Evolutionary conservation across 768 basidiomycete species (phyloP).

Genomic region (Suillus spraguei): DNA sequence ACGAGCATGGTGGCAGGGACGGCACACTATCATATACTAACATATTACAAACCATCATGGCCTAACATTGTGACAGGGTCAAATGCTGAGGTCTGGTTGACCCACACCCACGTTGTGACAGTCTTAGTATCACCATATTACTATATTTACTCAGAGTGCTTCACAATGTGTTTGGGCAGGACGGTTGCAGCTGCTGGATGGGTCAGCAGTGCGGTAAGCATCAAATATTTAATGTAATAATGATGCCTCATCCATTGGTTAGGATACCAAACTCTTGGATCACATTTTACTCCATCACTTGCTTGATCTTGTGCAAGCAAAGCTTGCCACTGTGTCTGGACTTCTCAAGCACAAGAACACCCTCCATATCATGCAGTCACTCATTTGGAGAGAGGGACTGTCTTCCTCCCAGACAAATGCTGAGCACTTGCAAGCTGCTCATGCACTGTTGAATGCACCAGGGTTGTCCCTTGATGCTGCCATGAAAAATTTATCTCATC

Average conservation of each 20-base stretch:
- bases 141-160: not conserved
- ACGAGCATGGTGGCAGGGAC: not conserved
- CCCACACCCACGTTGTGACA: not conserved
- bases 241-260: not conserved
- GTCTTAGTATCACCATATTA: no score
- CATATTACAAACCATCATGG: no score
- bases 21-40: not conserved
- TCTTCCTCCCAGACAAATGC: not conserved
- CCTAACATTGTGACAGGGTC: not conserved
- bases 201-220: not conserved
- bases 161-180: not conserved
- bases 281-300: constrained; percentile 7
- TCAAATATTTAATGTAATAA: not conserved
- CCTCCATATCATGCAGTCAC: not conserved
- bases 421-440: not conserved
- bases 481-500: not conserved
- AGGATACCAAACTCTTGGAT: constrained; percentile 4
- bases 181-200: not conserved
- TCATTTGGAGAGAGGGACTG: constrained; percentile 9
- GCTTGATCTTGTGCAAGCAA: constrained; percentile 4
- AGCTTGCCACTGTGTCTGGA: not conserved
- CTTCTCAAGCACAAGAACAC: not conserved
- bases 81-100: not conserved
- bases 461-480: not conserved
- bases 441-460: not conserved